Evolutionary conservation across 169 alveolate species (phyloP).

Genomic region (Cryptosporidium parvum): DNA sequence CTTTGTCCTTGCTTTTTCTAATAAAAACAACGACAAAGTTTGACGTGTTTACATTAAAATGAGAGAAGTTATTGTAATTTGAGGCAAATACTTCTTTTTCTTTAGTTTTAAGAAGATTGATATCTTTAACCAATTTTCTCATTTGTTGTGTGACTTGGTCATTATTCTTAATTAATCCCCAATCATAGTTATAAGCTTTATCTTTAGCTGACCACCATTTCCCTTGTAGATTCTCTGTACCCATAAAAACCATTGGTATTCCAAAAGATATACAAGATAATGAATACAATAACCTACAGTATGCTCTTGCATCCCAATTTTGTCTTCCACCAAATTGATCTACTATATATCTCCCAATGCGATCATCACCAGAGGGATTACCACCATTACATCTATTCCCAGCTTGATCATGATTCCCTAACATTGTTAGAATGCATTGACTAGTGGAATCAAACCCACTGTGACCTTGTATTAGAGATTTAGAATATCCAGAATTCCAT

Average conservation of each 20-base stretch:
- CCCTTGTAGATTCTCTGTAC: constrained; percentile 78
- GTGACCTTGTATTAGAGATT: constrained; percentile 61
- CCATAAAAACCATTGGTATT: constrained; percentile 81
- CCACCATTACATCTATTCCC: constrained; percentile 76
- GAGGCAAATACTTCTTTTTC: constrained; percentile 42
- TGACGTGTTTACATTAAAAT: constrained; percentile 19
- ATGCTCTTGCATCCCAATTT: constrained; percentile 79
- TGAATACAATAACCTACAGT: constrained; percentile 78
- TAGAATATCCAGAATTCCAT: constrained; percentile 54
- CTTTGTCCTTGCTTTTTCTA: constrained; percentile 11
- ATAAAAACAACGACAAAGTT: constrained; percentile 8
- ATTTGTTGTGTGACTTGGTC: constrained; percentile 74
- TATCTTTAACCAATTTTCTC: constrained; percentile 69
- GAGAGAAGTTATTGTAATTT: constrained; percentile 10
- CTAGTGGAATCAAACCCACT: constrained; percentile 75
- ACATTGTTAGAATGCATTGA: constrained; percentile 77
- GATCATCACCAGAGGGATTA: constrained; percentile 63
- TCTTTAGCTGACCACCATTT: constrained; percentile 79
- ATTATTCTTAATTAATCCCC: constrained; percentile 67
- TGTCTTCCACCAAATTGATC: constrained; percentile 78
- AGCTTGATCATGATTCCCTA: constrained; percentile 80
- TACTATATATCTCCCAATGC: constrained; percentile 75
- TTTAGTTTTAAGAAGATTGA: constrained; percentile 6
- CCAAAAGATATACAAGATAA: constrained; percentile 74
- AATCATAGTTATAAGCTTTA: constrained; percentile 30